Base-by-base conservation (phyloP, 805 yeast species). In the Millerozyma acaciae region DNA sequence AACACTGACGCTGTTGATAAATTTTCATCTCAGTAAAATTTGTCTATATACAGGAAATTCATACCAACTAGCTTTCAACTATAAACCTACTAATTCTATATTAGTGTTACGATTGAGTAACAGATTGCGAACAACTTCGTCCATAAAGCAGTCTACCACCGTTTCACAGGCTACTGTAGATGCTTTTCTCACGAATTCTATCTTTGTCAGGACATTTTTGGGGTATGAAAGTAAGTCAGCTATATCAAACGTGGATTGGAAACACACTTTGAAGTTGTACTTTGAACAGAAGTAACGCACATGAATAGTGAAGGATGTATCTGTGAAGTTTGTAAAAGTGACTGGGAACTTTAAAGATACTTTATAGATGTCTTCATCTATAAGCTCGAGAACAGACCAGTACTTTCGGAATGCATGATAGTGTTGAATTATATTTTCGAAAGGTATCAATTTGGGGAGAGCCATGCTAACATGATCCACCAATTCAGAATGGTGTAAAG, bases 301-400 rank as follows among this genome's bases (percentile, higher is more conserved):
- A 5, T 19, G 16, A 14, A 51, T 44, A 4, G 28, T 21, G 2
- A 56, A 10, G 9, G 15, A 24, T 15, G 28, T 23, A 19, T 33
- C 26, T 4, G 32, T 24, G 2, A 32, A 8, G 8, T 36, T 38
- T 5, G 37, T 28, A 20, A 45, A 30, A 12, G 34, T 30, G 10
- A 60, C 28, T 0, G 69, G 70, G 30, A 44, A 57, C 37, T 45
- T 45, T 19, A 60, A 33, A 2, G 59, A 45, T 2, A 62, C 39
- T 31, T 47, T 51, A 44, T 48, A 54, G 14, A 66, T 43, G 27
- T 61, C 65, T 7, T 30, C 22, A 37, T 65, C 70, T 7, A 56
- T 40, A 15, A 29, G 23, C 24, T 35, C 37, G 8, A 53, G 36
- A 17, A 26, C 32, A 17, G 44, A 47, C 57, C 52, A 56, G 12